Percentiles rank a stretch among this genome's conserved stretches.
These are phyloP conservation scores for Fraxinus pennsylvanica DNA, from an alignment of 257 asterid genomes.

Conservation along the genomic window DNA sequence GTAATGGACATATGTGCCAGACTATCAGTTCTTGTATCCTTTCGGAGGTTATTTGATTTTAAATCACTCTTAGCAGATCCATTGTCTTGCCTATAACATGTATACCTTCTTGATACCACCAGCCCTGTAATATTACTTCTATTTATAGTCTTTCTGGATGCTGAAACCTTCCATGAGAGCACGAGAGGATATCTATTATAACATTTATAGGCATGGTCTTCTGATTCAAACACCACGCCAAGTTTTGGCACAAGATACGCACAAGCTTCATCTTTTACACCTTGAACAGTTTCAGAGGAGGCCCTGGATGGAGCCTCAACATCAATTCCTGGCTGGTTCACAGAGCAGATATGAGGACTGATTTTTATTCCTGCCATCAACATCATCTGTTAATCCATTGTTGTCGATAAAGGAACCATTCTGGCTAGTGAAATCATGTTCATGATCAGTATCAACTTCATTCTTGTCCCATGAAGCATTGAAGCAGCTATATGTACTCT, in stretches of 20 bases:
- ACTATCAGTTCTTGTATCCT: constrained; percentile 59
- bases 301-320: constrained; percentile 35
- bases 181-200: constrained; percentile 35
- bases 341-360: constrained; percentile 28
- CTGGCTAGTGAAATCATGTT: constrained; percentile 35
- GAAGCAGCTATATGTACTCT: constrained; percentile 51
- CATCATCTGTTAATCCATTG: constrained; percentile 25
- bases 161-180: constrained; percentile 67
- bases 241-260: constrained; percentile 47
- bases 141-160: constrained; percentile 57
- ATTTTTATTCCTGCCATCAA: constrained; percentile 21
- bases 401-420: constrained; percentile 34
- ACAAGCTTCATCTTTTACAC: constrained; percentile 30
- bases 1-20: constrained; percentile 62
- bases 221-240: constrained; percentile 53
- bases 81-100: constrained; percentile 61
- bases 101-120: constrained; percentile 58
- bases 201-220: constrained; percentile 62
- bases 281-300: constrained; percentile 32
- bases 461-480: constrained; percentile 43
- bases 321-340: constrained; percentile 29
- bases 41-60: constrained; percentile 39
- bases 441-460: constrained; percentile 30
- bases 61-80: constrained; percentile 43
- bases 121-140: constrained; percentile 54